These are phyloP conservation scores for Azolla pinnata DNA, from an alignment of 75 land plant species.

Conservation along the genomic window DNA sequence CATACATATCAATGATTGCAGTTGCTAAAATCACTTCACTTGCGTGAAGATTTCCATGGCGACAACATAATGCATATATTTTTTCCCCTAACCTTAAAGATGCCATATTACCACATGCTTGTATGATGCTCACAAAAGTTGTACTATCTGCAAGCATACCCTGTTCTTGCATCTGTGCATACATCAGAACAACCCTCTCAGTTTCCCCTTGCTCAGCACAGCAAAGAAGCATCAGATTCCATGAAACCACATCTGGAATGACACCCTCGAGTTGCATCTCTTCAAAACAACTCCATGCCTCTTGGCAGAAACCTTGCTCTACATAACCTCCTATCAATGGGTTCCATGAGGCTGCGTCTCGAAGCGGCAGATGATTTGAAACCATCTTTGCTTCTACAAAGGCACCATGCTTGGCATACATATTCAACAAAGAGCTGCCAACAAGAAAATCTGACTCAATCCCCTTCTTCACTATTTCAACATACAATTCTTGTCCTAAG, in stretches of 20 bases:
- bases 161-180: constrained; percentile 21
- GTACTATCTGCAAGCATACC: constrained; percentile 17
- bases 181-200: constrained; percentile 19
- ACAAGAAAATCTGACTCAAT: constrained; percentile 9
- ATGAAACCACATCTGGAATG: constrained; percentile 10
- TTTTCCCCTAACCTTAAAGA: constrained; percentile 8
- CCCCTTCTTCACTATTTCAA: constrained; percentile 3
- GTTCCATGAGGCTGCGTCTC: constrained; percentile 11
- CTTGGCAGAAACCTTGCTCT: constrained; percentile 6
- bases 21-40: neutral
- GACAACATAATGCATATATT: constrained; percentile 10
- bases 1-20: constrained; percentile 10
- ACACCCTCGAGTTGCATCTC: constrained; percentile 11
- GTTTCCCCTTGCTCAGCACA: constrained; percentile 17
- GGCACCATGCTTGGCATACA: constrained; percentile 14
- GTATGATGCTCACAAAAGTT: constrained; percentile 32
- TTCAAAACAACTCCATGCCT: constrained; percentile 10
- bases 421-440: constrained; percentile 9
- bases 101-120: constrained; percentile 22
- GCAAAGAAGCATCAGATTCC: constrained; percentile 13
- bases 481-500: neutral
- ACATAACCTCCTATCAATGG: constrained; percentile 11
- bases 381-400: constrained; percentile 2
- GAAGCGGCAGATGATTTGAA: constrained; percentile 5
- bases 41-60: constrained; percentile 8